These are phyloP conservation scores for Capsicum rhomboideum DNA, from an alignment of 257 asterid species.

Conservation along the genomic window DNA sequence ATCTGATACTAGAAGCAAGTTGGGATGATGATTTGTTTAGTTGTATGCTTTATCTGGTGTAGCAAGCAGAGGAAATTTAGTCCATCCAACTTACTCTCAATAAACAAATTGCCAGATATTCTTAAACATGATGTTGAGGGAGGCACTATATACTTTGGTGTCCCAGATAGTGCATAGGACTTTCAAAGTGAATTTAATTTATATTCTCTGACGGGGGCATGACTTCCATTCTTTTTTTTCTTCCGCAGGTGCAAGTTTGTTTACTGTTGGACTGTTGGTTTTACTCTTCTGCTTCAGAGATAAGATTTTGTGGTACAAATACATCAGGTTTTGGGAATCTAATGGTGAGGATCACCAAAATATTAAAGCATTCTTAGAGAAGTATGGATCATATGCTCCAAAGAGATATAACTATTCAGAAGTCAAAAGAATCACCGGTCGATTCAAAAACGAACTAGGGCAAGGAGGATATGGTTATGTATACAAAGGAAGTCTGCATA, in stretches of 20 bases:
- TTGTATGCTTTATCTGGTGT: neutral
- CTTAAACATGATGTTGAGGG: neutral
- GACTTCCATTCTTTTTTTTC: no score
- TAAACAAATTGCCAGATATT: neutral
- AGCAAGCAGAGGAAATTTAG: neutral
- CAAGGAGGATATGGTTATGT: constrained; percentile 27
- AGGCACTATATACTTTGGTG: neutral
- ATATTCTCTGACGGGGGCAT: no score
- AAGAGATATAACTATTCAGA: no score
- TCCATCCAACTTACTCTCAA: neutral
- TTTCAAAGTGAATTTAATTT: no score
- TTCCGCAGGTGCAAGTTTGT: no score
- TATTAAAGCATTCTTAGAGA: neutral
- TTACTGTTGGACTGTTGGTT: no score
- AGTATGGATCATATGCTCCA: no score
- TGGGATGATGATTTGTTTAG: neutral
- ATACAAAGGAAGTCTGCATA: constrained; percentile 5
- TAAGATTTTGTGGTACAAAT: neutral
- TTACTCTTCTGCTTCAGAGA: neutral
- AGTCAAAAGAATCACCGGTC: constrained; percentile 7
- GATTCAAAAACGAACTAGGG: constrained; percentile 14
- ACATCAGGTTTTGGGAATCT: neutral
- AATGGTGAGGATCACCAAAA: neutral
- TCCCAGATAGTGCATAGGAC: neutral
- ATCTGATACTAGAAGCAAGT: no score